Conservation (phyloP, 208 protist genomes). For the Leishmania martiniquensis region DNA sequence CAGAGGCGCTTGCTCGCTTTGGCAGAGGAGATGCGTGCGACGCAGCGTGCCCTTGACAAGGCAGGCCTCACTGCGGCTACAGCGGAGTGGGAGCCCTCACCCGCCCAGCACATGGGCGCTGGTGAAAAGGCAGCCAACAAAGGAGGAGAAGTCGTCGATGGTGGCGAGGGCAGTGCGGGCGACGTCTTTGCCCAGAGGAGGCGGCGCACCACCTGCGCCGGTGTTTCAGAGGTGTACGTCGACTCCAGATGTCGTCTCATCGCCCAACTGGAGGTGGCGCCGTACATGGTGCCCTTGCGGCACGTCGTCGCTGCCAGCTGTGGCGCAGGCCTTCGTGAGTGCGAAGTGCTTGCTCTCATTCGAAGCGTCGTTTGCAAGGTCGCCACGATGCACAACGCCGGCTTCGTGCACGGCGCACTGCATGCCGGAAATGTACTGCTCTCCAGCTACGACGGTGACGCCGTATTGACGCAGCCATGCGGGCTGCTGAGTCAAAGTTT, state of each 20-base stretch:
- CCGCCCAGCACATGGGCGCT: not conserved
- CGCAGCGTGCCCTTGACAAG: slow-evolving; percentile 22
- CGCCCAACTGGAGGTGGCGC: slow-evolving; percentile 61
- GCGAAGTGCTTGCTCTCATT: slow-evolving; percentile 54
- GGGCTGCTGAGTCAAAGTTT: slow-evolving; percentile 46
- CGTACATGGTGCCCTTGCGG: slow-evolving; percentile 56
- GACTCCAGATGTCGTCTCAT: slow-evolving; percentile 67
- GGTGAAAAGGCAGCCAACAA: not conserved
- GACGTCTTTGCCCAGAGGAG: not conserved
- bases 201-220: slow-evolving; percentile 44
- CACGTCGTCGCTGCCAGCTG: slow-evolving; percentile 59
- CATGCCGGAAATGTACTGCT: slow-evolving; percentile 81
- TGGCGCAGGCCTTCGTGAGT: slow-evolving; percentile 30
- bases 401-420: slow-evolving; percentile 74
- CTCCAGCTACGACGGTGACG: slow-evolving; percentile 70
- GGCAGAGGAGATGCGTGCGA: slow-evolving; percentile 29
- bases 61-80: slow-evolving; percentile 24
- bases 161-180: no score
- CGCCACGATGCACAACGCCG: slow-evolving; percentile 52
- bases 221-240: slow-evolving; percentile 51
- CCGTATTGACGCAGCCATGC: slow-evolving; percentile 53
- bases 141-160: not conserved
- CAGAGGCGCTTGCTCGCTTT: slow-evolving; percentile 21
- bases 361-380: slow-evolving; percentile 52
- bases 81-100: slow-evolving; percentile 1